Percentiles rank a stretch among this genome's conserved stretches.
Evolutionary conservation across 1,284 basidiomycete species (phyloP).

Genomic region (Ceratobasidium sp.): DNA sequence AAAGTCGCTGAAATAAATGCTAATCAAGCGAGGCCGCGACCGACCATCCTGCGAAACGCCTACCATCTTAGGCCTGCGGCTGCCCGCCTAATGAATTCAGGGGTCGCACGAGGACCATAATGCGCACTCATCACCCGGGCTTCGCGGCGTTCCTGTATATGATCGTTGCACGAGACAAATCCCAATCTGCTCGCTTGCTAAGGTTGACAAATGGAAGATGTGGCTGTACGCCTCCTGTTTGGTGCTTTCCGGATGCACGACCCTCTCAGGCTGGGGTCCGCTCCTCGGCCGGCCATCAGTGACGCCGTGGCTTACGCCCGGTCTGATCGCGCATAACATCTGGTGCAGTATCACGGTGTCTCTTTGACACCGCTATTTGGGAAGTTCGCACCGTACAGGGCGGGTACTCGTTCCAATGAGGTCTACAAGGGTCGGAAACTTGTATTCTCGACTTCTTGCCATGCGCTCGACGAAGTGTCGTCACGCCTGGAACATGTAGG

Average conservation of each 20-base stretch:
- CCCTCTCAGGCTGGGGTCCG: conserved; percentile 24
- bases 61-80: background rate
- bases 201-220: background rate
- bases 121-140: conserved; percentile 11
- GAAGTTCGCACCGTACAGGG: background rate
- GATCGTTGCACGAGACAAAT: conserved; percentile 10
- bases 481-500: too few species aligned
- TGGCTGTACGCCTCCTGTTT: conserved; percentile 22
- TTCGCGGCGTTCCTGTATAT: conserved; percentile 35
- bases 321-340: conserved; percentile 21
- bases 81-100: conserved; percentile 31
- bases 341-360: background rate
- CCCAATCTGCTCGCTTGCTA: conserved; percentile 9
- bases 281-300: conserved; percentile 28
- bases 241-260: conserved; percentile 10
- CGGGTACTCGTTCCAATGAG: background rate
- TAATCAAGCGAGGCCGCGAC: background rate
- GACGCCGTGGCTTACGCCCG: conserved; percentile 12
- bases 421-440: background rate
- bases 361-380: background rate
- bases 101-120: conserved; percentile 5
- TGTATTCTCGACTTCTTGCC: background rate
- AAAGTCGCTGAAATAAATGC: conserved; percentile 4
- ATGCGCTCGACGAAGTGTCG: background rate
- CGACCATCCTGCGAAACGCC: background rate